These are phyloP conservation scores for Daldinia decipiens DNA, from an alignment of 495 filamentous ascomycete genomes.

Conservation along the genomic window DNA sequence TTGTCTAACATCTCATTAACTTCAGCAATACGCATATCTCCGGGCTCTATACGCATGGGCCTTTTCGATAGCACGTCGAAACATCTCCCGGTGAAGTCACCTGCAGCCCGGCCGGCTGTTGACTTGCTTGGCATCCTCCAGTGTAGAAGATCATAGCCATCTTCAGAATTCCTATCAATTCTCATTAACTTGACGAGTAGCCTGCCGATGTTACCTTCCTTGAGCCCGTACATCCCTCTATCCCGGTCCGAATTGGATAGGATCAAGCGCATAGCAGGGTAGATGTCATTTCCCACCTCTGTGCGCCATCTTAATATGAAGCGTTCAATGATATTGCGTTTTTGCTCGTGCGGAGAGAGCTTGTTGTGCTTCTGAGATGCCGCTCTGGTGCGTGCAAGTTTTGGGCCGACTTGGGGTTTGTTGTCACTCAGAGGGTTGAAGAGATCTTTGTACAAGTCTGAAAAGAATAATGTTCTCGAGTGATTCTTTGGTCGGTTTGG, in stretches of 20 bases:
- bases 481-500: conserved; percentile 86
- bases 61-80: conserved; percentile 87
- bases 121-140: conserved; percentile 89
- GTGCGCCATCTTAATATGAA: conserved; percentile 91
- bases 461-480: conserved; percentile 82
- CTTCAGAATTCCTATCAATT: conserved; percentile 90
- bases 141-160: conserved; percentile 84
- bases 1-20: conserved; percentile 89
- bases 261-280: conserved; percentile 91
- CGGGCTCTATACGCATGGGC: conserved; percentile 76
- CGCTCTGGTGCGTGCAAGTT: conserved; percentile 59
- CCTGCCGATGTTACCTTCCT: conserved; percentile 90
- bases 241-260: conserved; percentile 95
- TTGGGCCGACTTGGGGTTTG: conserved; percentile 75
- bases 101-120: conserved; percentile 71
- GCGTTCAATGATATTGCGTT: conserved; percentile 85
- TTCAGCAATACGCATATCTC: conserved; percentile 83
- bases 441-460: conserved; percentile 76
- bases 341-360: conserved; percentile 80
- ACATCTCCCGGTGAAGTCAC: conserved; percentile 91
- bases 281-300: conserved; percentile 90
- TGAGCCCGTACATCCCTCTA: conserved; percentile 91
- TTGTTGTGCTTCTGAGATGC: conserved; percentile 67
- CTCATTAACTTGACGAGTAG: conserved; percentile 90
- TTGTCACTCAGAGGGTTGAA: conserved; percentile 90